Conservation (phyloP, 352 stramenopile species). For the Phytopythium aichiense region DNA sequence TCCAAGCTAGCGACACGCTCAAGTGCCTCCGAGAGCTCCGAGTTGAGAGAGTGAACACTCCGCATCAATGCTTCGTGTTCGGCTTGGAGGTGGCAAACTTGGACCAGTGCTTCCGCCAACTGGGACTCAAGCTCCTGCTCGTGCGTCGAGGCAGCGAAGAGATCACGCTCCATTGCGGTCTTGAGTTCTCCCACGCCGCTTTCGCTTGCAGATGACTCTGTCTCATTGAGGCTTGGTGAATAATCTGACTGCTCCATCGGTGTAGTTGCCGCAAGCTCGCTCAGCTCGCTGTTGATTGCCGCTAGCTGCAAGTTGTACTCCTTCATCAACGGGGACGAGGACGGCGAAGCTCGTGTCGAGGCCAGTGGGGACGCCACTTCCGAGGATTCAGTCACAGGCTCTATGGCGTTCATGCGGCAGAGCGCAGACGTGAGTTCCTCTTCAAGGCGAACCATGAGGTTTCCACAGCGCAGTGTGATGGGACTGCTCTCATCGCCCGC, state of each 20-base stretch:
- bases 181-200: constrained; percentile 1
- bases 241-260: not conserved
- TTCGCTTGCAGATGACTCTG: not conserved
- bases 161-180: not conserved
- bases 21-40: constrained; percentile 10
- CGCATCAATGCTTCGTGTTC: constrained; percentile 10
- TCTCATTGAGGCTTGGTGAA: not conserved
- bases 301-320: not conserved
- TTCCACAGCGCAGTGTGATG: constrained; percentile 3
- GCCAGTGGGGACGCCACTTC: not conserved
- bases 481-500: not conserved
- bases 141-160: not conserved
- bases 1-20: constrained; percentile 8
- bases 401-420: constrained; percentile 18
- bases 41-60: constrained; percentile 3
- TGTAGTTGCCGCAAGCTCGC: not conserved
- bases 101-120: not conserved
- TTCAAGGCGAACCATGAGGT: constrained; percentile 23
- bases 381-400: not conserved
- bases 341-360: not conserved
- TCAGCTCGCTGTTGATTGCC: not conserved
- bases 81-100: constrained; percentile 7
- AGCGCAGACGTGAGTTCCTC: constrained; percentile 20
- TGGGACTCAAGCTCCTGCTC: constrained; percentile 7
- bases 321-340: not conserved